phyloP scores from a whole-genome alignment of 192 early-diverging fungal species.

The Backusella tarrabulga region DNA sequence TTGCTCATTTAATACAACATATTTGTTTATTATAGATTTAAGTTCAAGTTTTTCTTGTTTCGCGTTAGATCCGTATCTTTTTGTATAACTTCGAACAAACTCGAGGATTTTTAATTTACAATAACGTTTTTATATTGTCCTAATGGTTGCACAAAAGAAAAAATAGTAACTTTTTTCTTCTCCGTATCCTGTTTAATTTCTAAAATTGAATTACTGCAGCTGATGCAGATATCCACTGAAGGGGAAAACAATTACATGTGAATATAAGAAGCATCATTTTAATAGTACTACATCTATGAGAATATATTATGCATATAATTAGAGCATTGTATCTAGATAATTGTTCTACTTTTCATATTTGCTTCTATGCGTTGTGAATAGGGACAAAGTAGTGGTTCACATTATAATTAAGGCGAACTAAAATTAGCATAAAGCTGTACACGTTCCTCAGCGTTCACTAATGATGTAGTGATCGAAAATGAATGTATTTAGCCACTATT shows the following conservation, averaged over 20 bases:
- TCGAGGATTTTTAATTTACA: not conserved
- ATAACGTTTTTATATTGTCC: not conserved
- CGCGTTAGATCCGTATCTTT: not conserved
- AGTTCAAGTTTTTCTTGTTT: not conserved
- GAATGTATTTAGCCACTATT: not conserved
- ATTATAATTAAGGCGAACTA: not conserved
- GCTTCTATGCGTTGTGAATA: not conserved
- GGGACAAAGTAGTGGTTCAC: not conserved
- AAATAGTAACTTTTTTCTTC: not conserved
- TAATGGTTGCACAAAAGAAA: not conserved
- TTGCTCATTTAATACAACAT: not conserved
- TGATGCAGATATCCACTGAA: not conserved
- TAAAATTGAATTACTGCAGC: conserved; percentile 4
- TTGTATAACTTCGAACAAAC: not conserved
- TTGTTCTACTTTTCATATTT: not conserved
- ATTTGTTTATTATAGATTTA: not conserved
- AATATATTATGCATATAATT: not conserved
- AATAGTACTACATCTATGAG: not conserved
- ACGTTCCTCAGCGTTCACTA: not conserved
- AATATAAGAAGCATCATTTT: not conserved
- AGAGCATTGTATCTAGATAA: not conserved
- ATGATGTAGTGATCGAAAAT: not conserved
- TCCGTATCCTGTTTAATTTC: not conserved
- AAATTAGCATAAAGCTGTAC: conserved; percentile 1
- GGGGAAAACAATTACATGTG: not conserved